Base-by-base conservation (phyloP, 495 filamentous ascomycete genomes). In the Elasticomyces elasticus region DNA sequence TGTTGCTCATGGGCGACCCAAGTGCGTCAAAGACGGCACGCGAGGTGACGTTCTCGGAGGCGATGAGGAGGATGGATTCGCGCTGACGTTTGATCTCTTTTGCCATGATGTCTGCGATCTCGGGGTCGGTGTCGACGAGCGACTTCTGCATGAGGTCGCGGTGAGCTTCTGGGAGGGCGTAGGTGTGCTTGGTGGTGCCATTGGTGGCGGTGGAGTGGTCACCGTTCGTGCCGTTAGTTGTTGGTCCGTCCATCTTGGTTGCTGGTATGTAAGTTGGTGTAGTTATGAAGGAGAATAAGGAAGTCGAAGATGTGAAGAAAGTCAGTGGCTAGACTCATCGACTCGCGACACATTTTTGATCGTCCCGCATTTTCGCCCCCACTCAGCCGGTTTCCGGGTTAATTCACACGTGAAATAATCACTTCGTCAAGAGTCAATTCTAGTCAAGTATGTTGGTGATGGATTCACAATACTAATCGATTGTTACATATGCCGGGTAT, bases 21-120 rank as follows among this genome's bases (percentile, higher is more conserved):
- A 92, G 80, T 60, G 87, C 86, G 73, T 92, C 87, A 74, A 87
- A 91, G 56, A 92, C 87, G 49, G 87, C 86, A 44, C 85, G 85
- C 38, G 87, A 91, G 30, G 87, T 92, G 66, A 94, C 82, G 72
- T 91, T 91, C 67, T 92, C 87, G 51, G 87, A 92, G 67, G 87
- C 94, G 65, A 99, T 99, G 71, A 99, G 81, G 67, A 97, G 87
- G 74, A 99, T 88, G 60, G 90, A 96, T 77, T 97, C 90, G 63
- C 90, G 84, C 76, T 99, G 92, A 67, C 92, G 86, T 78, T 95
- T 83, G 65, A 98, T 88, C 73, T 97, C 94, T 59, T 86, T 78
- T 74, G 92, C 87, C 90, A 98, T 96, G 67, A 96, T 92, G 67
- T 84, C 78, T 35, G 87, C 86, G 59, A 98, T 84, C 74, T 96